These are phyloP conservation scores for Penicillium freii DNA, from an alignment of 2,329 filamentous ascomycete species.

Conservation along the genomic window DNA sequence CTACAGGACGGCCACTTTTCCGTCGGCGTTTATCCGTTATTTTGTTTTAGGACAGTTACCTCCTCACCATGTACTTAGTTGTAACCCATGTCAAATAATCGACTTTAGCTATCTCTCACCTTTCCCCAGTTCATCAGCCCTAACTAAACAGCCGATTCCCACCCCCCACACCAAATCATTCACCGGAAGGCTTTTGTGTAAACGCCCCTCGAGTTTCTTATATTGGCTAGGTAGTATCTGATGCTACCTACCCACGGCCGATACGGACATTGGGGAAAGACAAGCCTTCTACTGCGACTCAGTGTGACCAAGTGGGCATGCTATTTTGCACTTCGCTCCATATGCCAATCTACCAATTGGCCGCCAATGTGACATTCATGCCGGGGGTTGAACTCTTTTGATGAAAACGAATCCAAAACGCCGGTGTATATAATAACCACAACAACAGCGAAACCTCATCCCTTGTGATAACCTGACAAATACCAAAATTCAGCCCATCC, in stretches of 20 bases:
- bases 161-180: background rate
- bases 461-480: background rate
- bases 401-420: background rate
- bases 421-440: background rate
- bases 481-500: background rate
- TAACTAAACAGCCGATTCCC: background rate
- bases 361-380: conserved; percentile 10
- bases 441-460: background rate
- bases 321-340: background rate
- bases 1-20: conserved; percentile 8
- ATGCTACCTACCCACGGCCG: background rate
- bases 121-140: background rate
- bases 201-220: background rate
- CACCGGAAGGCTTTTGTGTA: background rate
- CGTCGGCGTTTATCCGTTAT: conserved; percentile 14
- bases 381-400: background rate
- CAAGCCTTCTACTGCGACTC: conserved; percentile 11
- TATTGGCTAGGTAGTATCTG: background rate
- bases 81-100: conserved; percentile 27
- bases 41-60: conserved; percentile 32
- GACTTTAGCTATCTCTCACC: conserved; percentile 2
- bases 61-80: conserved; percentile 34
- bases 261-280: background rate
- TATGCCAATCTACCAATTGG: background rate
- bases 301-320: conserved; percentile 10